Evolutionary conservation across 805 yeast genomes (phyloP).

Genomic region (Wilhelminamyces savonicus): DNA sequence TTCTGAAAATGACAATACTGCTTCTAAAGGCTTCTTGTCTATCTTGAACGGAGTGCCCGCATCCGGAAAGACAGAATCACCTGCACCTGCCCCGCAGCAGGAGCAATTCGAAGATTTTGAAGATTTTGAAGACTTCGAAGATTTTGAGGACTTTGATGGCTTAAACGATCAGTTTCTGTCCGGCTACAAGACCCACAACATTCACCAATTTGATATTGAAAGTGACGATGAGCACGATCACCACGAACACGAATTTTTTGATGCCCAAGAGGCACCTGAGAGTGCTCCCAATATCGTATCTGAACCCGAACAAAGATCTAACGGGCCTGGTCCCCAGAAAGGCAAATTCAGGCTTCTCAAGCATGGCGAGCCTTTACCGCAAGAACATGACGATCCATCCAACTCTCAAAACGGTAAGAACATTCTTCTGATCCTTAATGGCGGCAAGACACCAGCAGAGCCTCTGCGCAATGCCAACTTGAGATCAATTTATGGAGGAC

Average conservation of each 20-base stretch:
- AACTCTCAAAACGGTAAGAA: no score
- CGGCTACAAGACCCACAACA: conserved; percentile 9
- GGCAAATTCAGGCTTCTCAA: conserved; percentile 19
- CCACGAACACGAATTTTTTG: conserved; percentile 1
- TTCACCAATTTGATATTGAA: conserved; percentile 23
- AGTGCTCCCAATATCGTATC: conserved; percentile 1
- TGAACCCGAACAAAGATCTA: conserved; percentile 4
- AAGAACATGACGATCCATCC: conserved; percentile 3
- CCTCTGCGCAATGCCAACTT: no score
- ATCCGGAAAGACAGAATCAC: no score
- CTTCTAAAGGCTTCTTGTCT: conserved; percentile 38
- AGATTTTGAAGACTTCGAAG: conserved; percentile 29
- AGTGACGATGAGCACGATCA: conserved; percentile 30
- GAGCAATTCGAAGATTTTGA: conserved; percentile 17
- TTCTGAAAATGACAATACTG: conserved; percentile 24
- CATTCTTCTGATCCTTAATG: no score
- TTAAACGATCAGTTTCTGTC: conserved; percentile 1
- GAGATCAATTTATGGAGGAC: no score
- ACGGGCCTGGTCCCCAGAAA: conserved; percentile 6
- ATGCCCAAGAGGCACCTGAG: background rate
- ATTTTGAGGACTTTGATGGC: conserved; percentile 25
- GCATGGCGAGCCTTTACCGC: conserved; percentile 19
- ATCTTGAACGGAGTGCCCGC: conserved; percentile 24
- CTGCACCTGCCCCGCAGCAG: background rate
- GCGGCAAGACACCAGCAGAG: no score